Conservation (phyloP, 805 yeast genomes). For the Saccharomyces mikatae region DNA sequence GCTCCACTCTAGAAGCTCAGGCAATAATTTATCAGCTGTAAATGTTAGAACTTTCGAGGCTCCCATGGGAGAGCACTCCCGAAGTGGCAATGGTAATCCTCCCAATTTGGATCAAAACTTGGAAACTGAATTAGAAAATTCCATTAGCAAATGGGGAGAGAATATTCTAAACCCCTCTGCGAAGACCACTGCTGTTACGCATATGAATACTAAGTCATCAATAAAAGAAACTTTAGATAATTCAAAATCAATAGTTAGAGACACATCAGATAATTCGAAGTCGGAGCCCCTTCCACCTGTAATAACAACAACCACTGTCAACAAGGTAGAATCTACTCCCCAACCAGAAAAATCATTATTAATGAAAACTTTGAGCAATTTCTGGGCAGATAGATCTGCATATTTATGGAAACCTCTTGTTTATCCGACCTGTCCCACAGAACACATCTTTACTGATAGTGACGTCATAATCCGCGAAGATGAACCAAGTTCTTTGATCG, state of each 20-base stretch:
- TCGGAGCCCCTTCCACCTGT: constrained; percentile 18
- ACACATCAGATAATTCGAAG: constrained; percentile 1
- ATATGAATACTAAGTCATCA: neutral
- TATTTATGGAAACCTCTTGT: constrained; percentile 88
- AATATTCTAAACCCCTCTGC: constrained; percentile 5
- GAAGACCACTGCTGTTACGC: neutral
- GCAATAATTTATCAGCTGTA: constrained; percentile 7
- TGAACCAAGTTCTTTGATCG: constrained; percentile 90
- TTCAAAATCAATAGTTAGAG: neutral
- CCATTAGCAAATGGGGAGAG: constrained; percentile 29
- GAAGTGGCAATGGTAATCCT: neutral
- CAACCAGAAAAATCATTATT: constrained; percentile 67
- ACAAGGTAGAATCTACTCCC: constrained; percentile 24
- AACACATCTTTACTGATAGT: constrained; percentile 89
- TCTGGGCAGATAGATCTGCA: constrained; percentile 97
- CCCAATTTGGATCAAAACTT: constrained; percentile 16
- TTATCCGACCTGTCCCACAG: constrained; percentile 70
- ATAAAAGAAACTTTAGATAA: neutral
- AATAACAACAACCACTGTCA: constrained; percentile 14
- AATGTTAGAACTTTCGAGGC: constrained; percentile 5
- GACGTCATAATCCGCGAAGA: constrained; percentile 91
- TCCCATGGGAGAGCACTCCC: constrained; percentile 1
- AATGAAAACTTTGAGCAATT: constrained; percentile 74
- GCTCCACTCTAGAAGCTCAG: constrained; percentile 20
- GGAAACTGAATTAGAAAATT: constrained; percentile 25